These are phyloP conservation scores for Collybia sordida DNA, from an alignment of 768 basidiomycete species.

Conservation along the genomic window DNA sequence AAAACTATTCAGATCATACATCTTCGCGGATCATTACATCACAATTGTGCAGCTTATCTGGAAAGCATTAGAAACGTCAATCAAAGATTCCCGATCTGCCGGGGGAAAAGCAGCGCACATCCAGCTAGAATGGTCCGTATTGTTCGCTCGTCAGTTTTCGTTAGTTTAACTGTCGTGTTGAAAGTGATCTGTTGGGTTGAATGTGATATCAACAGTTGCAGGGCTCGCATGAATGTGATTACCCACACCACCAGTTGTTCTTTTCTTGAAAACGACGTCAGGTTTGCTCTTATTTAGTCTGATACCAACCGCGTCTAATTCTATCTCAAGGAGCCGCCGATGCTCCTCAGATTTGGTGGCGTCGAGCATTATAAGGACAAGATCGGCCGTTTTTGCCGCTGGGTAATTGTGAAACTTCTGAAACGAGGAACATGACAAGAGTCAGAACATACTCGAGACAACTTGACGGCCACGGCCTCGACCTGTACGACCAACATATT, in stretches of 20 bases:
- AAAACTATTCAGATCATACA: slow-evolving; percentile 41
- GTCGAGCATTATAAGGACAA: slow-evolving; percentile 92
- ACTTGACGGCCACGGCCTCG: slow-evolving; percentile 95
- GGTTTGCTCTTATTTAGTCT: slow-evolving; percentile 88
- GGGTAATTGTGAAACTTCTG: not conserved
- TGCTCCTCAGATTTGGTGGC: slow-evolving; percentile 95
- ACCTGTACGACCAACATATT: slow-evolving; percentile 33
- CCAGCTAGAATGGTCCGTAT: slow-evolving; percentile 90
- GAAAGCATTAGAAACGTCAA: not conserved
- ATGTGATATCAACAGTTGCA: slow-evolving; percentile 5
- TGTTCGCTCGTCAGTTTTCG: slow-evolving; percentile 92
- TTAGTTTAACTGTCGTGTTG: slow-evolving; percentile 91
- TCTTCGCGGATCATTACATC: slow-evolving; percentile 99
- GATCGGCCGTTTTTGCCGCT: slow-evolving; percentile 89
- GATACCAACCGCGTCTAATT: slow-evolving; percentile 96
- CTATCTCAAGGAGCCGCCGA: slow-evolving; percentile 81
- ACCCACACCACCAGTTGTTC: slow-evolving; percentile 87
- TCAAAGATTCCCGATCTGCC: not conserved
- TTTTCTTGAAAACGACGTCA: slow-evolving; percentile 94
- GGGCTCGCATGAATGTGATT: not conserved
- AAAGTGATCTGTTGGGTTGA: slow-evolving; percentile 68
- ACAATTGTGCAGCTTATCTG: slow-evolving; percentile 90
- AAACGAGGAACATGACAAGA: slow-evolving; percentile 1
- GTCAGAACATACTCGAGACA: slow-evolving; percentile 67
- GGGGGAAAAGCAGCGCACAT: slow-evolving; percentile 45